phyloP scores from a whole-genome alignment of 371 early-diverging fungal genomes.

The Nematocida minor region DNA sequence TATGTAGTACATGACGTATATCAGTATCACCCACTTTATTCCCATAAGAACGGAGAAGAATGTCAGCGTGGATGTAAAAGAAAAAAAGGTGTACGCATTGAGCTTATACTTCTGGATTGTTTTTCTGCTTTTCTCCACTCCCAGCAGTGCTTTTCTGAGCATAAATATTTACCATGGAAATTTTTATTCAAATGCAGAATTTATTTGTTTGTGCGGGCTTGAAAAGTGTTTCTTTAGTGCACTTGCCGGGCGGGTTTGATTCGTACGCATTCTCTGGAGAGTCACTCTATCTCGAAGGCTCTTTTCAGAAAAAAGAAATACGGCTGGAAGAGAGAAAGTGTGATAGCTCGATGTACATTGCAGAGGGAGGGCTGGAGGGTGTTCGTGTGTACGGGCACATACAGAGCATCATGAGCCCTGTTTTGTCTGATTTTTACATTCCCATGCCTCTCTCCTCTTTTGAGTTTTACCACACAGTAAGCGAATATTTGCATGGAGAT shows the following conservation, averaged over 20 bases:
- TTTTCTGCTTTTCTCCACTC: not conserved
- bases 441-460: not conserved
- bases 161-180: constrained; percentile 42
- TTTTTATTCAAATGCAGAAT: not conserved
- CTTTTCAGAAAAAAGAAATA: not conserved
- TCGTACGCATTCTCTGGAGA: not conserved
- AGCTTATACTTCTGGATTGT: not conserved
- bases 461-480: not conserved
- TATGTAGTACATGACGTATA: constrained; percentile 37
- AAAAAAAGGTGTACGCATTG: constrained; percentile 4
- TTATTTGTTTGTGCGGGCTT: not conserved
- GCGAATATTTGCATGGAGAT: not conserved
- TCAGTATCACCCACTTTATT: constrained; percentile 37
- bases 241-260: not conserved
- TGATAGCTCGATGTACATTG: not conserved
- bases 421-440: constrained; percentile 27
- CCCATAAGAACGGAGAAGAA: constrained; percentile 34
- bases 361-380: not conserved
- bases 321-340: not conserved
- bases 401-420: not conserved
- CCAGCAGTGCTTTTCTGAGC: not conserved
- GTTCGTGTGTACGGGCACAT: not conserved
- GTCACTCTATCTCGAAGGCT: not conserved
- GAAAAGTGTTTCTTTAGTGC: not conserved
- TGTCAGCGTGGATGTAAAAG: constrained; percentile 42